Evolutionary conservation across 345 rosid species (phyloP).

Genomic region (Eucalyptus regnans): DNA sequence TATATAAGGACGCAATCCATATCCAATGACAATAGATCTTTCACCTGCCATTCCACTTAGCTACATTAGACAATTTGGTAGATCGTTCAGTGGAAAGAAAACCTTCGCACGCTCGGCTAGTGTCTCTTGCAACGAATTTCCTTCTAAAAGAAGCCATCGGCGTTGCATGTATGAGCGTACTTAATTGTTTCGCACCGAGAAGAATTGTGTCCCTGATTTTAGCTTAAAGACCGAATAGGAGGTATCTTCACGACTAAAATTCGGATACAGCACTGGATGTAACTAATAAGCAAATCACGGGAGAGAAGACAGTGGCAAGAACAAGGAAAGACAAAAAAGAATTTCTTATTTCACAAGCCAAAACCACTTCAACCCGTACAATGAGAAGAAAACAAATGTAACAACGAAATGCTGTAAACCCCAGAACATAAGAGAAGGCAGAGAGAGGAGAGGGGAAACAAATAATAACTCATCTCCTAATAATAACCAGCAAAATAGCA

Average conservation of each 20-base stretch:
- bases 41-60: background rate
- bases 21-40: background rate
- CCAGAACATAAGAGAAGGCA: constrained; percentile 3
- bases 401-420: constrained; percentile 18
- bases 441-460: background rate
- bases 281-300: background rate
- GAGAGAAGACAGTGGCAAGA: background rate
- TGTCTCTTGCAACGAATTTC: background rate
- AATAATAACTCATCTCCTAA: background rate
- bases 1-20: background rate
- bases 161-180: background rate
- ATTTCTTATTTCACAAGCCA: constrained; percentile 2
- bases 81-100: background rate
- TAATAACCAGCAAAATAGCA: constrained; percentile 10
- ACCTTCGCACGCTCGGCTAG: background rate
- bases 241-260: background rate
- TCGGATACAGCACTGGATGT: background rate
- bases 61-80: background rate
- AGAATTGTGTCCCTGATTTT: background rate
- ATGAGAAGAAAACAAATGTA: constrained; percentile 11
- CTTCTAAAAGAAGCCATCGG: background rate
- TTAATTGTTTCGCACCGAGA: background rate
- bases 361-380: constrained; percentile 10
- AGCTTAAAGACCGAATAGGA: background rate
- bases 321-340: background rate